These are phyloP conservation scores for Gossypium raimondii DNA, from an alignment of 345 rosid genomes.

Conservation along the genomic window DNA sequence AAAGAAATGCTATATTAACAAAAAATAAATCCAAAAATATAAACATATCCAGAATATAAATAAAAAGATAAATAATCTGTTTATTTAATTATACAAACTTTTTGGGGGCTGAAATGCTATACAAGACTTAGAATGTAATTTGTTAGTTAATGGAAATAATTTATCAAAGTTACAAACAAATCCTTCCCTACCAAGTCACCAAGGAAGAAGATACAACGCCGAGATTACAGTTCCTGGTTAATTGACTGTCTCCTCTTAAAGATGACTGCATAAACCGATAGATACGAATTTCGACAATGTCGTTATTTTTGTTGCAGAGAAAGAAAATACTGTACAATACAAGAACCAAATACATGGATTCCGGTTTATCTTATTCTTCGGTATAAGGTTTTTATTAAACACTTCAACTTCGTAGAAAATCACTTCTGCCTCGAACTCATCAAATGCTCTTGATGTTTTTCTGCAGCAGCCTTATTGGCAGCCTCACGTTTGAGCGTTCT, in stretches of 20 bases:
- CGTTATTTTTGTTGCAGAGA: slow-evolving; percentile 13
- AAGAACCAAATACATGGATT: not conserved
- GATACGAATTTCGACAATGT: not conserved
- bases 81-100: not conserved
- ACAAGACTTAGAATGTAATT: not conserved
- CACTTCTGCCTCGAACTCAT: slow-evolving; percentile 35
- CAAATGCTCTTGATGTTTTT: slow-evolving; percentile 34
- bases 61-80: not conserved
- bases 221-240: not conserved
- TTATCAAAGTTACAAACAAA: not conserved
- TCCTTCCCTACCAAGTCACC: slow-evolving; percentile 1
- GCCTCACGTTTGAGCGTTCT: slow-evolving; percentile 88
- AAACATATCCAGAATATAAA: not conserved
- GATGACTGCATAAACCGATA: not conserved
- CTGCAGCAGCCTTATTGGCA: slow-evolving; percentile 73
- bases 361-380: not conserved
- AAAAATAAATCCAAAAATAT: not conserved
- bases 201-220: not conserved
- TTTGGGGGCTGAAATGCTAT: not conserved
- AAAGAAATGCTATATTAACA: no score
- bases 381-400: not conserved
- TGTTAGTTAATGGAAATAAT: not conserved
- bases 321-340: slow-evolving; percentile 11
- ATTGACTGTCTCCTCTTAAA: not conserved
- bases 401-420: not conserved